Conservation (phyloP, 169 alveolate species). For the Pseudocohnilembus persalinus region DNA sequence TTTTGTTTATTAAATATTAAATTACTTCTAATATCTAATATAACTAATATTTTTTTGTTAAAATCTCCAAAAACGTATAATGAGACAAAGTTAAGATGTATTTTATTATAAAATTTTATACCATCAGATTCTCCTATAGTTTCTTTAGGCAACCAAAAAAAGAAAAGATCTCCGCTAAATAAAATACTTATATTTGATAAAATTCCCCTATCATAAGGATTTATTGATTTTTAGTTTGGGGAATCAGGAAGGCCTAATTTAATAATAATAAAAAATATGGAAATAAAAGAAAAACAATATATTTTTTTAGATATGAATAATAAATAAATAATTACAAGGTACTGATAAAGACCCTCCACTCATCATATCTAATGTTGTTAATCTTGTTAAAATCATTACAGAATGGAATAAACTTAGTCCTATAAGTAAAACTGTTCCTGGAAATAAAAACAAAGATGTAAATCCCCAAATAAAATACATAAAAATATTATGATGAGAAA, state of each 20-base stretch:
- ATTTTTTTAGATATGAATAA: too few relatives aligned
- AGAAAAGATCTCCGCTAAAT: background rate
- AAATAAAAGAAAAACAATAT: too few relatives aligned
- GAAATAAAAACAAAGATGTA: background rate
- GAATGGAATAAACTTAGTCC: background rate
- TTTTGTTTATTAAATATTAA: too few relatives aligned
- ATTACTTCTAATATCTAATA: too few relatives aligned
- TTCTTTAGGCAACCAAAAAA: background rate
- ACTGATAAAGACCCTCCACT: background rate
- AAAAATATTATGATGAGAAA: background rate
- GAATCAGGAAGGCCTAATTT: background rate
- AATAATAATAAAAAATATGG: too few relatives aligned
- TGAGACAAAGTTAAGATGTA: too few relatives aligned
- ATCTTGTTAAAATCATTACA: background rate
- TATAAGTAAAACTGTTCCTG: background rate
- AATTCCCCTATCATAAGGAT: background rate
- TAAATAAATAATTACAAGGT: background rate
- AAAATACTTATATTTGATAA: background rate
- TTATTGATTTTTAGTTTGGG: too few relatives aligned
- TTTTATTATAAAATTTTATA: too few relatives aligned
- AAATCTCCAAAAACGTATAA: too few relatives aligned
- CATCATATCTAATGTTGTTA: background rate
- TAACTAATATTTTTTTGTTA: too few relatives aligned
- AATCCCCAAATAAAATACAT: background rate
- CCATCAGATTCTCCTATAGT: background rate